A percentile compares a stretch with the other conserved stretches of the same genome.
Evolutionary conservation across 1,284 basidiomycete species (phyloP).

Genomic region (Tetrapyrgos nigripes): DNA sequence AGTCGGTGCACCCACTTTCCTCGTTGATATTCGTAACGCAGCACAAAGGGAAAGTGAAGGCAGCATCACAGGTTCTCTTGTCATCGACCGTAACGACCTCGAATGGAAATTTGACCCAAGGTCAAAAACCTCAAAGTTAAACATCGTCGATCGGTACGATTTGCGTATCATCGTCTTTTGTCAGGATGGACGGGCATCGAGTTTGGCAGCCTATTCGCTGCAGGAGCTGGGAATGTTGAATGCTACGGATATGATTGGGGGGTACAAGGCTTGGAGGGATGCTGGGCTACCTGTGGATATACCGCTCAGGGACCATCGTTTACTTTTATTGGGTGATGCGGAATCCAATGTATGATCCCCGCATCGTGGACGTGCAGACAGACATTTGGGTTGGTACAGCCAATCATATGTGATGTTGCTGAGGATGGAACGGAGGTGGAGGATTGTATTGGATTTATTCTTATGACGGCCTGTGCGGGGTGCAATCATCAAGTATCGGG

Average conservation of each 20-base stretch:
- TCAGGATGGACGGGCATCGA: constrained; percentile 72
- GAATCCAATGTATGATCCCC: neutral
- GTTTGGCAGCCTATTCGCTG: constrained; percentile 70
- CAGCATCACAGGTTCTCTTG: constrained; percentile 63
- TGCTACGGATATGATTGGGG: constrained; percentile 78
- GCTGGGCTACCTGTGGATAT: constrained; percentile 58
- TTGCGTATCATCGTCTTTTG: constrained; percentile 73
- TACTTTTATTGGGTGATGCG: neutral
- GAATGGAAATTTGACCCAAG: constrained; percentile 80
- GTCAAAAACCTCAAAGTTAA: constrained; percentile 51
- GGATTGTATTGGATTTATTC: too few species aligned
- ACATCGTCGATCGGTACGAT: constrained; percentile 75
- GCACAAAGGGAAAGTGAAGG: constrained; percentile 62
- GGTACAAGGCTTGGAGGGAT: constrained; percentile 72
- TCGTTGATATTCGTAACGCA: constrained; percentile 77
- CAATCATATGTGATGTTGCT: too few species aligned
- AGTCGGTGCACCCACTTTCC: constrained; percentile 62
- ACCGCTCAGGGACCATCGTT: constrained; percentile 4
- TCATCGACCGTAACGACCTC: constrained; percentile 74
- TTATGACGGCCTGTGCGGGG: too few species aligned
- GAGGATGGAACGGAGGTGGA: too few species aligned
- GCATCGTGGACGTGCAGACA: neutral
- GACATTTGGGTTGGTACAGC: too few species aligned
- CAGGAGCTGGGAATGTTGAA: constrained; percentile 72
- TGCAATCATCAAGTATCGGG: too few species aligned